Conservation (phyloP, 129 eudicot species). For the Artemisia annua region DNA sequence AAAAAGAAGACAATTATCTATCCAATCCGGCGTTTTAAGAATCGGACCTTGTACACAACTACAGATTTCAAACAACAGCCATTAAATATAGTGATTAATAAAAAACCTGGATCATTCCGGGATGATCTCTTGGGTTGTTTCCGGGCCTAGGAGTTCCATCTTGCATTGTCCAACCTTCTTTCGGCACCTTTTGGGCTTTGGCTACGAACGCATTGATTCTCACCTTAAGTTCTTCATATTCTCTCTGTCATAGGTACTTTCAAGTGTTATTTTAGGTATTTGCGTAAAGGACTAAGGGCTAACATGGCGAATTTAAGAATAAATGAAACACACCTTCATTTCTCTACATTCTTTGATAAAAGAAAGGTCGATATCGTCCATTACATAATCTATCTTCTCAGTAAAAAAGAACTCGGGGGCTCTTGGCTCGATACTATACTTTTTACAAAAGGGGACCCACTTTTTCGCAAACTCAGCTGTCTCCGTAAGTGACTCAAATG, state of each 20-base stretch:
- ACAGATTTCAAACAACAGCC: neutral
- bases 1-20: neutral
- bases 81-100: too few species aligned
- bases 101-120: constrained; percentile 87
- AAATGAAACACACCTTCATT: constrained; percentile 59
- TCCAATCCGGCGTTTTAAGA: too few species aligned
- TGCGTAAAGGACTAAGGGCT: neutral
- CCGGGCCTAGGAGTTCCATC: constrained; percentile 98
- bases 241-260: constrained; percentile 50
- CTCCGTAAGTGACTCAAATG: constrained; percentile 47
- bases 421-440: constrained; percentile 77
- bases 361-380: constrained; percentile 82
- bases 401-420: constrained; percentile 94
- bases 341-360: constrained; percentile 85
- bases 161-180: constrained; percentile 94
- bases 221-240: constrained; percentile 76
- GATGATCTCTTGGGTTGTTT: constrained; percentile 85
- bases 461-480: constrained; percentile 52
- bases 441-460: constrained; percentile 91
- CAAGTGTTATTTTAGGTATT: neutral
- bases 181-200: constrained; percentile 73
- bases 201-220: constrained; percentile 79
- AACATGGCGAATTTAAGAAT: neutral
- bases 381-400: constrained; percentile 84
- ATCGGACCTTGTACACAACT: neutral